Evolutionary conservation across 2,329 filamentous ascomycete genomes (phyloP).

Genomic region (Scleromitrula shiraiana): DNA sequence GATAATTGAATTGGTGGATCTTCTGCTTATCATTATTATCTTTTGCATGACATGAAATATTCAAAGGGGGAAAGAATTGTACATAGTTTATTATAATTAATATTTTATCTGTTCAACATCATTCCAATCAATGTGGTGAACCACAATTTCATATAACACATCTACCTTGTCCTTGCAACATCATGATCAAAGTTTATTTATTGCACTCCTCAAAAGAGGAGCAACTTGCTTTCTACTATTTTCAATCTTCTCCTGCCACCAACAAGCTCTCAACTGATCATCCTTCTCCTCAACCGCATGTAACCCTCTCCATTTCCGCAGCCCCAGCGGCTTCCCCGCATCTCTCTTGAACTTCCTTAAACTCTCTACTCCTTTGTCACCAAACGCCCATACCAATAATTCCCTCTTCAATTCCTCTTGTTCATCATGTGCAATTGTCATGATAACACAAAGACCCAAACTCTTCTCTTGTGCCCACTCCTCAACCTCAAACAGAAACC

Average conservation of each 20-base stretch:
- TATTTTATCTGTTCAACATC: too few species aligned
- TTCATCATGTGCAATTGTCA: constrained; percentile 57
- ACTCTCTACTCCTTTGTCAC: constrained; percentile 39
- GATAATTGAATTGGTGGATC: too few species aligned
- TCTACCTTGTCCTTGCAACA: too few species aligned
- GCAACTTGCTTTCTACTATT: constrained; percentile 63
- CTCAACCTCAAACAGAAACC: constrained; percentile 42
- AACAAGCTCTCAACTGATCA: constrained; percentile 48
- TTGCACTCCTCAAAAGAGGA: constrained; percentile 54
- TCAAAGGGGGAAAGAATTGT: too few species aligned
- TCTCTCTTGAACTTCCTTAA: constrained; percentile 46
- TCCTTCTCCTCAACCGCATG: constrained; percentile 8
- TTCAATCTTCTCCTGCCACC: constrained; percentile 56
- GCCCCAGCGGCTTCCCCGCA: constrained; percentile 41
- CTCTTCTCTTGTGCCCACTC: constrained; percentile 47
- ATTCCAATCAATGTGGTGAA: too few species aligned
- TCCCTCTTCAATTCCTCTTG: constrained; percentile 55
- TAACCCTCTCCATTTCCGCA: constrained; percentile 46
- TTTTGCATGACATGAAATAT: too few species aligned
- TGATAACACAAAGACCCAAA: constrained; percentile 57
- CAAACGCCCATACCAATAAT: constrained; percentile 57
- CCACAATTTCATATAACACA: too few species aligned
- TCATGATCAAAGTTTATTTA: too few species aligned
- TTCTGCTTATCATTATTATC: too few species aligned
- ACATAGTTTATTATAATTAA: too few species aligned